Percentiles rank a stretch among this genome's conserved stretches.
These are phyloP conservation scores for Russula dissimulans DNA, from an alignment of 768 basidiomycete species.

Conservation along the genomic window DNA sequence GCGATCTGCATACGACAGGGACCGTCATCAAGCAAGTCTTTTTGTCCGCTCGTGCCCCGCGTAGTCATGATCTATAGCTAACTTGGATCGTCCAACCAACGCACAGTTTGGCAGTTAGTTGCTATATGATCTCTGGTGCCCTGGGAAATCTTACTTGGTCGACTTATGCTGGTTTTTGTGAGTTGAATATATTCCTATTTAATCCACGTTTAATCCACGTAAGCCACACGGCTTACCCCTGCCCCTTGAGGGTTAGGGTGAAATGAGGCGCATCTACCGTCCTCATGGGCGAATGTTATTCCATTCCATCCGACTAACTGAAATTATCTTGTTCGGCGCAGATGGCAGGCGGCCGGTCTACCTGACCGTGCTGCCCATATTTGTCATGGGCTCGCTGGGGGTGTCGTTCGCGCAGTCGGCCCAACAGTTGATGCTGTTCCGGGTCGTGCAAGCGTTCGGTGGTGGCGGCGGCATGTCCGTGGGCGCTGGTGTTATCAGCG, in stretches of 20 bases:
- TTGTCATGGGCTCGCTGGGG: constrained; percentile 50
- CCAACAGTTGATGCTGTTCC: constrained; percentile 44
- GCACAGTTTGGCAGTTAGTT: constrained; percentile 7
- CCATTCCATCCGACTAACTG: neutral
- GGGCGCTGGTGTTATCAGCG: constrained; percentile 53
- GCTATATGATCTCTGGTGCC: constrained; percentile 4
- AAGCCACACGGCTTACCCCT: neutral
- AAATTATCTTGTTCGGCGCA: constrained; percentile 20
- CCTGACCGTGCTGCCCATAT: constrained; percentile 48
- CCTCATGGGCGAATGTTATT: neutral
- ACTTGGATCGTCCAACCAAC: neutral
- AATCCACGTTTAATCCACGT: neutral
- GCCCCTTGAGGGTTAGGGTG: neutral
- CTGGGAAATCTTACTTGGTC: constrained; percentile 12
- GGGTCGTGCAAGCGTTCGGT: constrained; percentile 60
- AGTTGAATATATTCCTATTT: neutral
- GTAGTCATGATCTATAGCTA: neutral
- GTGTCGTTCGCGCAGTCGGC: constrained; percentile 41
- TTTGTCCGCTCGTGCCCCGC: neutral
- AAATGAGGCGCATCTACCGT: neutral
- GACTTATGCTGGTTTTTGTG: constrained; percentile 7
- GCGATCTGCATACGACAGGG: constrained; percentile 49
- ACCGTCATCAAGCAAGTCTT: constrained; percentile 44
- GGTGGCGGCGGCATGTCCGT: constrained; percentile 46
- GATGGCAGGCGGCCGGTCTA: constrained; percentile 61